These are phyloP conservation scores for Populus simonii DNA, from an alignment of 345 rosid species.

Conservation along the genomic window DNA sequence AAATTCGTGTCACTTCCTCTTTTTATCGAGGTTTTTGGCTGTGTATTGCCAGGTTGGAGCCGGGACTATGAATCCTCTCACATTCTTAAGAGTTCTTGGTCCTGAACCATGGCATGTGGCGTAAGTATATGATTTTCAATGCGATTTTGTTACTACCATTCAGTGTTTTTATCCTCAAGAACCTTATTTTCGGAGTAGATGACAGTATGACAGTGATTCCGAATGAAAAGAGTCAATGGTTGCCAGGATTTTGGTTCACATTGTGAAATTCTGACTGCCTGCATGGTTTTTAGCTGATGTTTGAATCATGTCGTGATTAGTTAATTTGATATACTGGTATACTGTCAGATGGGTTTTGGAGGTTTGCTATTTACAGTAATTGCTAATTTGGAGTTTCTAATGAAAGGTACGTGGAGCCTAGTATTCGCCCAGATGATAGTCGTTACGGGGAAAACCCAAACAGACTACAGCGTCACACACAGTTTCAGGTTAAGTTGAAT, in stretches of 20 bases:
- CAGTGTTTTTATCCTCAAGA: neutral
- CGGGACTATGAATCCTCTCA: slow-evolving; percentile 95
- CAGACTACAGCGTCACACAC: slow-evolving; percentile 95
- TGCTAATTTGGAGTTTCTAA: slow-evolving; percentile 15
- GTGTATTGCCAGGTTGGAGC: slow-evolving; percentile 72
- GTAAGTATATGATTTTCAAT: slow-evolving; percentile 39
- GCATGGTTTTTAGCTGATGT: too few relatives aligned
- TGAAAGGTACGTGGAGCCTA: slow-evolving; percentile 79
- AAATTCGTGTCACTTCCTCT: neutral
- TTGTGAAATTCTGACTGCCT: too few relatives aligned
- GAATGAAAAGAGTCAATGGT: neutral
- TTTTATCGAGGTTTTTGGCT: neutral
- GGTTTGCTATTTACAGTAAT: neutral
- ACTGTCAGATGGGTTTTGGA: neutral
- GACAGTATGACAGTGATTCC: neutral
- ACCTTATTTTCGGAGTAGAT: neutral
- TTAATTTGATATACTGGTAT: too few relatives aligned
- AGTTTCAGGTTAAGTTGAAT: slow-evolving; percentile 63
- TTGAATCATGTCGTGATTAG: too few relatives aligned
- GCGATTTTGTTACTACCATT: neutral
- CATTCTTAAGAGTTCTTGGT: slow-evolving; percentile 90
- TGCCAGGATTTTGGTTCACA: neutral
- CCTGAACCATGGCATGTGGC: slow-evolving; percentile 99
- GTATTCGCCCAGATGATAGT: slow-evolving; percentile 94
- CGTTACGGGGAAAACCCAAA: slow-evolving; percentile 97